Percentiles rank a stretch among this genome's conserved stretches.
These are phyloP conservation scores for Acanthamoeba pearcei DNA, from an alignment of 208 protist species.

Conservation along the genomic window DNA sequence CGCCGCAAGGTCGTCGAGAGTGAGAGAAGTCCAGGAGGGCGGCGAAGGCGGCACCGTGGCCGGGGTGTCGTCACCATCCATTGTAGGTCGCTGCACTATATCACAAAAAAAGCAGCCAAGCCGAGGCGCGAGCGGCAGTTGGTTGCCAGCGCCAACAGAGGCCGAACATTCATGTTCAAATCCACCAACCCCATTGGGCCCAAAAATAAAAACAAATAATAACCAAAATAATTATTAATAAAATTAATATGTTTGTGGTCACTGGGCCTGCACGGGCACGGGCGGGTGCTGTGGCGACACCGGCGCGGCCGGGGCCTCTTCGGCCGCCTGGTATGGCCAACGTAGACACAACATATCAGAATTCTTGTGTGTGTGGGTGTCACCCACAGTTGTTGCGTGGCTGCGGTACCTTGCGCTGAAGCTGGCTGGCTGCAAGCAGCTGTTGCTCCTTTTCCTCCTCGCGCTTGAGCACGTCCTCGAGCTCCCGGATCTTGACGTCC, in stretches of 20 bases:
- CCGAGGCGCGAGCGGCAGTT: neutral
- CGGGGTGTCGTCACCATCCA: neutral
- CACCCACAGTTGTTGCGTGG: neutral
- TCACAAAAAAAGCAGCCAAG: neutral
- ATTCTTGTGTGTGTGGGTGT: too few relatives aligned
- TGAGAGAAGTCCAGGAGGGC: neutral
- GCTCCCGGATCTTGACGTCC: slow-evolving; percentile 9
- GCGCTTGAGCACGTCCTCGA: neutral
- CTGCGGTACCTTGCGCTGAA: neutral
- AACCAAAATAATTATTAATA: neutral
- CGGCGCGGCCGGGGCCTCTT: neutral
- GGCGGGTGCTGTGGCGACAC: neutral
- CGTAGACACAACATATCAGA: too few relatives aligned
- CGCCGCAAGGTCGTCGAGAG: slow-evolving; percentile 1
- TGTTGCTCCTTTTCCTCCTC: slow-evolving; percentile 36
- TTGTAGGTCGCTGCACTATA: neutral
- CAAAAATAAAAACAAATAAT: neutral
- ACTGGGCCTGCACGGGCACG: neutral
- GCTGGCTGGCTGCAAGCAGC: neutral
- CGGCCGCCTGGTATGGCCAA: neutral
- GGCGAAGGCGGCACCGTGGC: neutral
- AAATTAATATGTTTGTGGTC: neutral
- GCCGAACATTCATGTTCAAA: neutral
- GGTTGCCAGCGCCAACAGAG: neutral
- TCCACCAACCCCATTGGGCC: neutral